Conservation (phyloP, 495 filamentous ascomycete species). For the Arthonia radiata region DNA sequence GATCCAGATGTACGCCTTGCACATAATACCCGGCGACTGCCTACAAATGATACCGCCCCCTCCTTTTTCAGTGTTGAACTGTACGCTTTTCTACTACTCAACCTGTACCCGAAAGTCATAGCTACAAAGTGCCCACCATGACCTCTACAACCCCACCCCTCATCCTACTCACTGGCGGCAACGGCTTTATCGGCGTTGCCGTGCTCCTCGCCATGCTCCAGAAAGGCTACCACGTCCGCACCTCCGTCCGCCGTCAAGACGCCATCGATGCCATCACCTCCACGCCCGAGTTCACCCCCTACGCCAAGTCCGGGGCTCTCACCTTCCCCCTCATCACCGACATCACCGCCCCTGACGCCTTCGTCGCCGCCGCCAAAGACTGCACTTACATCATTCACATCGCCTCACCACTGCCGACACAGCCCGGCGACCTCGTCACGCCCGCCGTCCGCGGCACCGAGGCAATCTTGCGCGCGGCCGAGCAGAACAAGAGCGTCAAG, state of each 20-base stretch:
- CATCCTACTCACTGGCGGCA: slow-evolving; percentile 16
- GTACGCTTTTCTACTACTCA: no score
- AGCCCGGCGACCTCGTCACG: no score
- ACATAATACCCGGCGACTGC: no score
- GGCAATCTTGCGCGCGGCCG: no score
- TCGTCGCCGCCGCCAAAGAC: slow-evolving; percentile 13
- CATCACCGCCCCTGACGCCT: slow-evolving; percentile 14
- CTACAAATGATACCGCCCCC: no score
- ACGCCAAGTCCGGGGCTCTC: slow-evolving; percentile 12
- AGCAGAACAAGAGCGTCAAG: no score
- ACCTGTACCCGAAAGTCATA: no score
- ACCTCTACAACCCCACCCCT: no score
- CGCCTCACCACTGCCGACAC: slow-evolving; percentile 12
- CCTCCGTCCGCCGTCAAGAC: slow-evolving; percentile 12
- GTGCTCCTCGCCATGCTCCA: slow-evolving; percentile 15
- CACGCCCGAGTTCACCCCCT: slow-evolving; percentile 6
- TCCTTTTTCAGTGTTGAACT: no score
- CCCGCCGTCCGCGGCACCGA: no score
- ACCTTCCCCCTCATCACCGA: slow-evolving; percentile 18
- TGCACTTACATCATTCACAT: slow-evolving; percentile 18
- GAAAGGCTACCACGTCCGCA: slow-evolving; percentile 15
- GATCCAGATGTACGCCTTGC: no score
- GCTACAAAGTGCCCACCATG: no score
- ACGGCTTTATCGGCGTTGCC: slow-evolving; percentile 20
- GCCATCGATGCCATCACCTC: slow-evolving; percentile 14